Percentiles rank a stretch among this genome's conserved stretches.
These are phyloP conservation scores for Fusarium clavum DNA, from an alignment of 2,329 filamentous ascomycete genomes.

Conservation along the genomic window DNA sequence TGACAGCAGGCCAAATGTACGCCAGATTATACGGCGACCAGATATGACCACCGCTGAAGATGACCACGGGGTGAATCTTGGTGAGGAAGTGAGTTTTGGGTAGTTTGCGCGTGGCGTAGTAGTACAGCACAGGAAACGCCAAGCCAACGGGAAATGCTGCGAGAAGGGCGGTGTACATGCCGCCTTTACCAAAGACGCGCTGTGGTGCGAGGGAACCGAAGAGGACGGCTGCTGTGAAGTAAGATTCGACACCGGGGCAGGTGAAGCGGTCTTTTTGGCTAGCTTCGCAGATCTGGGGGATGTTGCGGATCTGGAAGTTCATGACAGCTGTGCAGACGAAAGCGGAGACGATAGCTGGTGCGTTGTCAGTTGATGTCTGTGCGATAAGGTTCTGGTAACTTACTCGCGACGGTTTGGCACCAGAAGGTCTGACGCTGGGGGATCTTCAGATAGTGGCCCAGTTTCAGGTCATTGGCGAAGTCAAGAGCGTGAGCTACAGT, in stretches of 20 bases:
- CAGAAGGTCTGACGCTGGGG: slow-evolving; percentile 52
- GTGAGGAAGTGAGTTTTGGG: slow-evolving; percentile 52
- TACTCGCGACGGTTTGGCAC: slow-evolving; percentile 50
- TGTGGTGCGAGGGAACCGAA: slow-evolving; percentile 56
- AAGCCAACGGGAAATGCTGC: slow-evolving; percentile 57
- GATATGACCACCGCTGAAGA: slow-evolving; percentile 55
- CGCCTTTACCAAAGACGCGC: slow-evolving; percentile 52
- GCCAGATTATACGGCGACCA: slow-evolving; percentile 60
- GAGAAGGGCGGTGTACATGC: slow-evolving; percentile 52
- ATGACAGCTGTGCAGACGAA: slow-evolving; percentile 52
- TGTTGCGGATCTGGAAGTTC: slow-evolving; percentile 53
- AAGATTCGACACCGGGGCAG: slow-evolving; percentile 55
- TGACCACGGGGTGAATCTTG: slow-evolving; percentile 58
- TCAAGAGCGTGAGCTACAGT: slow-evolving; percentile 53
- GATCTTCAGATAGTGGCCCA: slow-evolving; percentile 60
- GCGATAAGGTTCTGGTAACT: accelerated
- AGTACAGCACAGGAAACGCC: slow-evolving; percentile 53
- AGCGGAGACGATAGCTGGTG: slow-evolving; percentile 48
- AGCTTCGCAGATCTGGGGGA: slow-evolving; percentile 53
- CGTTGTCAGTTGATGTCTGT: neutral
- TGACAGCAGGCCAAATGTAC: slow-evolving; percentile 61
- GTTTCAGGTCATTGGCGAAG: slow-evolving; percentile 53
- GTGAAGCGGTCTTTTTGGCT: slow-evolving; percentile 52
- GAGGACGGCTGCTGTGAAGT: slow-evolving; percentile 55
- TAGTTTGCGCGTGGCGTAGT: slow-evolving; percentile 50